Base-by-base conservation (phyloP, 176 grass and related monocot genomes). In the Thinopyrum elongatum region DNA sequence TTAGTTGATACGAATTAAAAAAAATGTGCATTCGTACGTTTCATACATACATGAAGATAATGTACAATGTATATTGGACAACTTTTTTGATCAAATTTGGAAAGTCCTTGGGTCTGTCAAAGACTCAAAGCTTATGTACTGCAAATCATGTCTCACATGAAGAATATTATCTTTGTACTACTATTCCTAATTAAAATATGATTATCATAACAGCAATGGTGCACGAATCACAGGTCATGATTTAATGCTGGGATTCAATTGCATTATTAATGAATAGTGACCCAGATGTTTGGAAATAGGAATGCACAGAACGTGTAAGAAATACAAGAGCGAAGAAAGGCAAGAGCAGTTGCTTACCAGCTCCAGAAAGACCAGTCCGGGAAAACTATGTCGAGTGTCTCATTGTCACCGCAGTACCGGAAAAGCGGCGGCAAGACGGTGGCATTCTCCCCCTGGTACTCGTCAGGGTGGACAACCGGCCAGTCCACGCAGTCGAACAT, bases 291-390 rank as follows among this genome's bases (percentile, higher is more conserved):
- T 17, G 8, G 36, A 74, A 74, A 74, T 46, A 51, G 28, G 42
- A 44, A 30, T 10, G 47, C 4, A 44, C 19, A 1, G 31, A 30
- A 80, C 58, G 28, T 10, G 41, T 31, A 21, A 26, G 3, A 49
- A 79, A 71, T 63, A 51, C 26, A 55, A 60, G 63, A n/a, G 12
- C 16, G 12, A 82, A 60, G 7, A 22, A 8, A 79, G 17, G 15
- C 3, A 80, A 22, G 55, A 79, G 36, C 41, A 81, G 76, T 88
- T 93, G 83, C 87, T 93, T 95, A 98, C 95, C 95, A 98, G 46
- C 95, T 89, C 95, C 95, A 95, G 91, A 98, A 98, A 74, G 95
- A 90, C 95, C 93, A 98, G 36, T 98, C 95, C 11, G 93, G 95
- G 79, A 98, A 95, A 25, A 95, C 87, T 30, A 98, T 60, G 57